Base-by-base conservation (phyloP, 2,329 filamentous ascomycete species). In the Leptographium flavum region DNA sequence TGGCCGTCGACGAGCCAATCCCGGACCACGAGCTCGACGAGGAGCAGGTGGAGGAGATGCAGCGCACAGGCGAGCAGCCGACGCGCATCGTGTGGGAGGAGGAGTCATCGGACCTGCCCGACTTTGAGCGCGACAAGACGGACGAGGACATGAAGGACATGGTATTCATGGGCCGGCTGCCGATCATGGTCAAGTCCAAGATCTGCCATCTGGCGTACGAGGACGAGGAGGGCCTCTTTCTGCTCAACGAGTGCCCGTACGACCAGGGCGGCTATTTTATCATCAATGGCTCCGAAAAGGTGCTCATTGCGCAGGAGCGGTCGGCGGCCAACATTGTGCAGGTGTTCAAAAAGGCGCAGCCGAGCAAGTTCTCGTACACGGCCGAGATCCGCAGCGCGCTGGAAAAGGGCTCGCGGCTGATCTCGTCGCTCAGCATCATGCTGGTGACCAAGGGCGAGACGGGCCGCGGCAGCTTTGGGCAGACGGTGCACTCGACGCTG, bases 261-360 rank as follows among this genome's bases (percentile, higher is more conserved):
- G 92, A 98, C 58, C 92, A 95, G 59, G 92, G 92, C 54, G 92
- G 92, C 53, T 98, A 98, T 65, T 98, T 98, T 59, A 87, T 98
- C 56, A 98, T 98, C 72, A 98, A 98, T 66, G 92, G 92, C 37
- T 94, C 86, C 63, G 92, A 98, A 61, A 98, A 98, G 71, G 92
- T 98, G 21, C 68, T 98, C 54, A 98, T 98, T 56, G 92, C 92
- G 1, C 92, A 98, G 62, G 92, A 98, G 64, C 83, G 92, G 50
- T 95, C 88, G 60, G 92, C 92, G 35, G 92, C 90, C 58, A 98
- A 98, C 59, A 98, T 96, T 48, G 92, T 98, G 5, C 92, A 98
- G 65, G 90, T 98, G 25, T 98, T 98, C 76, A 90, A 94, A 67
- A 98, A 98, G 69, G 87, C 90, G 1, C 76, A 81, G 54, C 87